phyloP scores from a whole-genome alignment of 345 rosid species.

The Citropsis articulata region DNA sequence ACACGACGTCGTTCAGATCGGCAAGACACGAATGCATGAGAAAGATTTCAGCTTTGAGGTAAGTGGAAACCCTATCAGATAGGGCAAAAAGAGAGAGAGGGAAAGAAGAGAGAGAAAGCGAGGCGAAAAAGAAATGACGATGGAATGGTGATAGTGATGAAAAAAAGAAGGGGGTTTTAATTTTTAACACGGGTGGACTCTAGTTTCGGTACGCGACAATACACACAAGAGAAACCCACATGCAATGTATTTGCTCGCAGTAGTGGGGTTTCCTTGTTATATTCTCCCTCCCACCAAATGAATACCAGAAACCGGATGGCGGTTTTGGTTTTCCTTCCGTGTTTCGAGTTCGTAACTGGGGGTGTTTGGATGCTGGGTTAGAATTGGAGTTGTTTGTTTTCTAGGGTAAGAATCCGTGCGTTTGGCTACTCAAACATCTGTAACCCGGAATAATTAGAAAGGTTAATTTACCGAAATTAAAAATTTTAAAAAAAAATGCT shows the following conservation, averaged over 20 bases:
- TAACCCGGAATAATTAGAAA: neutral
- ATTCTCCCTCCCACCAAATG: slow-evolving; percentile 37
- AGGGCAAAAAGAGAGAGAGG: slow-evolving; percentile 65
- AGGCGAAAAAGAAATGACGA: neutral
- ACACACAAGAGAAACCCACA: slow-evolving; percentile 32
- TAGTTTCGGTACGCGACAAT: slow-evolving; percentile 28
- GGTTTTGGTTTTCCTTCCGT: neutral
- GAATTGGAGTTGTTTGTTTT: neutral
- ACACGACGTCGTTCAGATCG: slow-evolving; percentile 10
- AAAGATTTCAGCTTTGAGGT: slow-evolving; percentile 25
- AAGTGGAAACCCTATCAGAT: slow-evolving; percentile 61
- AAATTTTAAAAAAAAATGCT: too few species aligned
- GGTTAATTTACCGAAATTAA: too few species aligned
- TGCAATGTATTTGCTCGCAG: slow-evolving; percentile 64
- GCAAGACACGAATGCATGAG: slow-evolving; percentile 50
- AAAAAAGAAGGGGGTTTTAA: slow-evolving; percentile 11
- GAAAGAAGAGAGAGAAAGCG: neutral
- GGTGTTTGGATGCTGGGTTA: slow-evolving; percentile 8
- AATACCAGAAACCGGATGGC: slow-evolving; percentile 23
- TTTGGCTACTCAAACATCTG: neutral
- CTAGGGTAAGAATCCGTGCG: neutral
- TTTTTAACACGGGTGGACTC: neutral
- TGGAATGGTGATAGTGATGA: slow-evolving; percentile 2
- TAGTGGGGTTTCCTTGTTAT: slow-evolving; percentile 39
- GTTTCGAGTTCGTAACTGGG: neutral